Evolutionary conservation across 2,329 filamentous ascomycete species (phyloP).

Genomic region (Cladobotryum mycophilum): DNA sequence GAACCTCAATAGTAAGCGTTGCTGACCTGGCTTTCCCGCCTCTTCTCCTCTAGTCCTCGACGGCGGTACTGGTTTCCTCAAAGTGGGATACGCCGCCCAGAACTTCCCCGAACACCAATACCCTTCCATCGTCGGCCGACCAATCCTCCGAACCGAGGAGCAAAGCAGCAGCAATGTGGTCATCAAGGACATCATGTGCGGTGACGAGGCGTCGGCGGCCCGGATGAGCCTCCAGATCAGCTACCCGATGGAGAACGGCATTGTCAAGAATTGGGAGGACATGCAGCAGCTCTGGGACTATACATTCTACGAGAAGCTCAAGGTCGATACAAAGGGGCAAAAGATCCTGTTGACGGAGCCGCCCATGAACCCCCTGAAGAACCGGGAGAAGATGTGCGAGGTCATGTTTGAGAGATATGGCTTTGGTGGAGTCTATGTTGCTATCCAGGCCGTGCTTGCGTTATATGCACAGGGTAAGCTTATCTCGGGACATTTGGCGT

Average conservation of each 20-base stretch:
- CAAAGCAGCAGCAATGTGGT: slow-evolving; percentile 55
- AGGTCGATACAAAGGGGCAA: slow-evolving; percentile 80
- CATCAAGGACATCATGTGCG: slow-evolving; percentile 99
- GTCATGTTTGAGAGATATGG: slow-evolving; percentile 98
- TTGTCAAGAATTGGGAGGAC: slow-evolving; percentile 99
- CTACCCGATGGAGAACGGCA: slow-evolving; percentile 99
- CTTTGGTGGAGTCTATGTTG: slow-evolving; percentile 95
- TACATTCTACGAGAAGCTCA: slow-evolving; percentile 96
- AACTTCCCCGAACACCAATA: slow-evolving; percentile 99
- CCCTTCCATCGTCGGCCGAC: slow-evolving; percentile 94
- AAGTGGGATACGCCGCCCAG: slow-evolving; percentile 97
- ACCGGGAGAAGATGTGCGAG: slow-evolving; percentile 96
- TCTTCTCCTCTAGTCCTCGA: slow-evolving; percentile 69
- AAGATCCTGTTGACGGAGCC: slow-evolving; percentile 98
- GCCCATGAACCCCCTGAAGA: slow-evolving; percentile 95
- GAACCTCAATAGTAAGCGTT: not conserved
- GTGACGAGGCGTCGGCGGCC: slow-evolving; percentile 92
- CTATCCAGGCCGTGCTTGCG: slow-evolving; percentile 93
- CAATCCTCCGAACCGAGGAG: slow-evolving; percentile 95
- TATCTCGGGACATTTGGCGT: not conserved
- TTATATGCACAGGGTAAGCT: slow-evolving; percentile 85
- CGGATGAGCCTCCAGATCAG: slow-evolving; percentile 97
- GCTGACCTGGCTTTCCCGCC: slow-evolving; percentile 17
- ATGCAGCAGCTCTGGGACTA: slow-evolving; percentile 99
- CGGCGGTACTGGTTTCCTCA: slow-evolving; percentile 98